Conservation (phyloP, 768 basidiomycete species). For the Tremella yokohamensis region DNA sequence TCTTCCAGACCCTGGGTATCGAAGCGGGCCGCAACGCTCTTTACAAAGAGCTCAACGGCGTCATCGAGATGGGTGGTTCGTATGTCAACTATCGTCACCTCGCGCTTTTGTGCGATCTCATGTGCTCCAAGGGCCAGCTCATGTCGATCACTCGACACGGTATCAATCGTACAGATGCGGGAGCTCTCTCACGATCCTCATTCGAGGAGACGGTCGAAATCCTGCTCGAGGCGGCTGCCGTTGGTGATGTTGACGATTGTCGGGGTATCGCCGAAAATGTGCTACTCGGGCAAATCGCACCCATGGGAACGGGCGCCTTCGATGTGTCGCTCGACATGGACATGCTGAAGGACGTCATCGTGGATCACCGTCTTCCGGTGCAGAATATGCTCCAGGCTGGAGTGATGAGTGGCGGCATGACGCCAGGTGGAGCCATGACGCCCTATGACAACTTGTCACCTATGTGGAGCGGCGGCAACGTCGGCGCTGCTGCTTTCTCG, state of each 20-base stretch:
- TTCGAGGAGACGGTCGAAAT: slow-evolving; percentile 99
- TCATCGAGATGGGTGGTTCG: slow-evolving; percentile 99
- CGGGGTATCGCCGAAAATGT: slow-evolving; percentile 99
- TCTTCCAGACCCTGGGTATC: slow-evolving; percentile 91
- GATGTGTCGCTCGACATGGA: slow-evolving; percentile 94
- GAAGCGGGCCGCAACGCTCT: slow-evolving; percentile 94
- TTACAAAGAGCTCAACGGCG: slow-evolving; percentile 85
- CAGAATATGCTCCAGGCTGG: slow-evolving; percentile 47
- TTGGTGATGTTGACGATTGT: slow-evolving; percentile 97
- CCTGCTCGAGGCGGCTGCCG: slow-evolving; percentile 95
- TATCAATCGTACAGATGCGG: slow-evolving; percentile 98
- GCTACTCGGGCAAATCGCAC: slow-evolving; percentile 98
- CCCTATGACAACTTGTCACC: slow-evolving; percentile 93
- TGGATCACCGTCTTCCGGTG: slow-evolving; percentile 75
- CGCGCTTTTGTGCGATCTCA: slow-evolving; percentile 91
- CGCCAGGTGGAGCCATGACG: slow-evolving; percentile 62
- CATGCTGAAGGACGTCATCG: slow-evolving; percentile 97
- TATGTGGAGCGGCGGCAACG: slow-evolving; percentile 74
- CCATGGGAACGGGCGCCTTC: slow-evolving; percentile 96
- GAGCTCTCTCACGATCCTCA: slow-evolving; percentile 95
- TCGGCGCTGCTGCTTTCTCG: slow-evolving; percentile 88
- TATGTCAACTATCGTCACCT: slow-evolving; percentile 99
- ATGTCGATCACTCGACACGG: slow-evolving; percentile 99
- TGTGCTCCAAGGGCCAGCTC: slow-evolving; percentile 90
- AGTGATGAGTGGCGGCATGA: slow-evolving; percentile 47